Percentiles rank a stretch among this genome's conserved stretches.
Conservation (phyloP, 768 basidiomycete species). For the Chalciporus piperatus region DNA sequence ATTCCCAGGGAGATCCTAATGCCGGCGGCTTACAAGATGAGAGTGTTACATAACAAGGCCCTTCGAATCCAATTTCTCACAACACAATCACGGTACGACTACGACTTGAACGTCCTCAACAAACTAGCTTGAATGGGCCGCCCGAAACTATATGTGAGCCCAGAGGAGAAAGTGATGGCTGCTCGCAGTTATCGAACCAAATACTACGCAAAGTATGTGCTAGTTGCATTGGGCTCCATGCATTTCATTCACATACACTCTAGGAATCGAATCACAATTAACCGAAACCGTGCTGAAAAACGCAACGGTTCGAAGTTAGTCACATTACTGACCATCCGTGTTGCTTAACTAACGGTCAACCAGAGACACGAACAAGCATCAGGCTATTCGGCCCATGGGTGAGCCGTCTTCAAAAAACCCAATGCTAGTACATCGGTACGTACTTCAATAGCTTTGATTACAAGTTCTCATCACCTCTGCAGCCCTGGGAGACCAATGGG, state of each 20-base stretch:
- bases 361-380: neutral
- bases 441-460: too few relatives aligned
- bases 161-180: neutral
- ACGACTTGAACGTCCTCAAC: too few relatives aligned
- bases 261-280: neutral
- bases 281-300: neutral
- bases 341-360: neutral
- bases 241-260: neutral
- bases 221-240: neutral
- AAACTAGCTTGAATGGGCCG: too few relatives aligned
- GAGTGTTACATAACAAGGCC: too few relatives aligned
- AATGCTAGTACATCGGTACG: neutral
- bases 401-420: neutral
- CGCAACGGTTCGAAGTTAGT: neutral
- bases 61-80: too few relatives aligned
- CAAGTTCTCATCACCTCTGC: too few relatives aligned
- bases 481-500: too few relatives aligned
- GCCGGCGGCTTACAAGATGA: too few relatives aligned
- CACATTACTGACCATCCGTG: neutral
- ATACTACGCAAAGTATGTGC: neutral
- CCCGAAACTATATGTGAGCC: neutral
- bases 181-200: neutral
- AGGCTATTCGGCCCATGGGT: neutral
- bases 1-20: too few relatives aligned
- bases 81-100: too few relatives aligned